Base-by-base conservation (phyloP, 2,329 filamentous ascomycete genomes). In the Fusarium torulosum region DNA sequence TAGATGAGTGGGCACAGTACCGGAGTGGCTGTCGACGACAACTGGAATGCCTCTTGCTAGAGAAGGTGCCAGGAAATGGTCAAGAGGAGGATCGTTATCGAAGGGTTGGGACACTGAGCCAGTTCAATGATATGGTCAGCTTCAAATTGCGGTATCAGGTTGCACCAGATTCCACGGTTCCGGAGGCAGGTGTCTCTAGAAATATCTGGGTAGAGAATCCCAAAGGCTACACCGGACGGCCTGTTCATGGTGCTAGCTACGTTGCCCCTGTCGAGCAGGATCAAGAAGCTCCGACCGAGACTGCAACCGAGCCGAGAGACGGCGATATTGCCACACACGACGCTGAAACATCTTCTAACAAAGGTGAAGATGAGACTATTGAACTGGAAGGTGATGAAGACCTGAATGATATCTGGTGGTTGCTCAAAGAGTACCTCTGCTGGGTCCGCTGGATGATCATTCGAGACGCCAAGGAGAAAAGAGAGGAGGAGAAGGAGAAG, bases 81-180 rank as follows among this genome's bases (percentile, higher is more conserved):
- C 10, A 4, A 29, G 27, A 10, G 27, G 27, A 2, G 23, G n/a
- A 17, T 15, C 15, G 4, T 1, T 53, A 46, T 7, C 37, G 25
- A 7, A 29, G 51, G 7, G 14, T 53, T 2, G 51, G 51, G 4
- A 46, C 41, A 1, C 6, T 53, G 0, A 41, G 37, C 1, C 1
- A 9, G 4, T 37, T 53, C 15, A 21, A 10, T 10, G 51, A 53
- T 6, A 4, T n/a, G 3, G 37, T 38, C 14, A 53, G 51, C 31
- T 29, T 53, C 3, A 46, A 46, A n/a, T 14, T 53, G 13, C 51
- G 51, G 7, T 53, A 53, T n/a, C 31, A 19, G 2, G 31, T 46
- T n/a, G 23, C 23, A 7, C 14, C 41, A 1, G n/a, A n/a, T 3
- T 17, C 41, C 4, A 38, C 19, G 4, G 7, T 38, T 7, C 31